These are phyloP conservation scores for Phytophthora nicotianae DNA, from an alignment of 352 stramenopile species.

Conservation along the genomic window DNA sequence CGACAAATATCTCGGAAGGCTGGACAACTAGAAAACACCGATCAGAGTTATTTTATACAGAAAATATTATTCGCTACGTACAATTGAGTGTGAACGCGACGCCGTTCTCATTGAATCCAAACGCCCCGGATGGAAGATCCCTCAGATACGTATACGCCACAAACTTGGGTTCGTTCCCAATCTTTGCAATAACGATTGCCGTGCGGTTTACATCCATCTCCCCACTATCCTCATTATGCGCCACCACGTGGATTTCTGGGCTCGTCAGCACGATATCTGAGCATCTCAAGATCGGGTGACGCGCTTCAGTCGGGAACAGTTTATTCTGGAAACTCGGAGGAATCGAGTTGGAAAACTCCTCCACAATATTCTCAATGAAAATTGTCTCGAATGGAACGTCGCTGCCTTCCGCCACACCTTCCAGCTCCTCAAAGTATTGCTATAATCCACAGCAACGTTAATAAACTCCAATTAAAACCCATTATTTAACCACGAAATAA, in stretches of 20 bases:
- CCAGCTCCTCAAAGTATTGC: constrained; percentile 73
- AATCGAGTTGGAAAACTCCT: constrained; percentile 74
- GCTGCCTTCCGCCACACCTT: constrained; percentile 65
- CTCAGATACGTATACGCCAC: constrained; percentile 78
- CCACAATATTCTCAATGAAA: constrained; percentile 78
- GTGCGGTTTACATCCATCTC: constrained; percentile 65
- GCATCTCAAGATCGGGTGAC: constrained; percentile 53
- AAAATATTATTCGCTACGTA: constrained; percentile 28
- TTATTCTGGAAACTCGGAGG: constrained; percentile 40
- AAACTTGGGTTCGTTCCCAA: constrained; percentile 57
- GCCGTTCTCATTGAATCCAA: constrained; percentile 73
- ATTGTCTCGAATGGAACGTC: constrained; percentile 62
- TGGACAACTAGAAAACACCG: constrained; percentile 57
- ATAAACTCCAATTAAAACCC: neutral
- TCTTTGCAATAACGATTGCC: constrained; percentile 64
- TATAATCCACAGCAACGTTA: constrained; percentile 13
- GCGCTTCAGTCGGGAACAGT: constrained; percentile 15
- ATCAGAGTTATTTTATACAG: neutral
- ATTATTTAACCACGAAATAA: neutral
- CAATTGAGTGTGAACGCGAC: constrained; percentile 83
- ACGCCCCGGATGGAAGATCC: constrained; percentile 72
- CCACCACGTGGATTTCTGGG: constrained; percentile 49
- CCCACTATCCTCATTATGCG: constrained; percentile 74
- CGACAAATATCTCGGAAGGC: constrained; percentile 60
- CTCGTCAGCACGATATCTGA: constrained; percentile 73